Percentiles rank a stretch among this genome's conserved stretches.
Evolutionary conservation across 352 stramenopile species (phyloP).

Genomic region (Pythium guiyangense): DNA sequence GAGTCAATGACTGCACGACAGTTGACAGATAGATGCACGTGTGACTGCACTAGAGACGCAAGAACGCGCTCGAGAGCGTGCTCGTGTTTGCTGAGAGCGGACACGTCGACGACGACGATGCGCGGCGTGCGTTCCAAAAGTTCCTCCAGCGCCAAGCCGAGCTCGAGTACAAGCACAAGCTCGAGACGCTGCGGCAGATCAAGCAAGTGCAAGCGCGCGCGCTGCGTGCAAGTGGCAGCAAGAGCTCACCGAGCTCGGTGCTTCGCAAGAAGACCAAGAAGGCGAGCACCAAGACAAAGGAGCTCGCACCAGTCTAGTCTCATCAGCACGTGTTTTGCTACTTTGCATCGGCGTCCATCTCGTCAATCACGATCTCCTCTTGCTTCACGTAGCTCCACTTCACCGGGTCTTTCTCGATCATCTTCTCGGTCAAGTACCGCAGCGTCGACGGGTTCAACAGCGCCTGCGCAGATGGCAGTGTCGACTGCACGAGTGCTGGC

Average conservation of each 20-base stretch:
- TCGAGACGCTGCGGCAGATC: slow-evolving; percentile 32
- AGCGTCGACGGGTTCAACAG: slow-evolving; percentile 57
- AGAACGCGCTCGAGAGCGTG: slow-evolving; percentile 47
- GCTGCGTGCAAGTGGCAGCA: background rate
- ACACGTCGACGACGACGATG: slow-evolving; percentile 5
- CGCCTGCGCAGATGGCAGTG: slow-evolving; percentile 21
- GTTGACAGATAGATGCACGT: background rate
- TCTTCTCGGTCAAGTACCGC: slow-evolving; percentile 45
- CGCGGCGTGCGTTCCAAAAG: slow-evolving; percentile 28
- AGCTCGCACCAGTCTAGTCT: too few species aligned
- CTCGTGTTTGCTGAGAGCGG: slow-evolving; percentile 12
- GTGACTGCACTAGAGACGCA: slow-evolving; percentile 55
- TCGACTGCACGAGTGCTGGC: background rate
- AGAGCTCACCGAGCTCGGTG: background rate
- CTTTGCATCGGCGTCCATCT: slow-evolving; percentile 28
- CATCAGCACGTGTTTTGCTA: slow-evolving; percentile 15
- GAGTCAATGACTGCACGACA: too few species aligned
- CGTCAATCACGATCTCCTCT: slow-evolving; percentile 37
- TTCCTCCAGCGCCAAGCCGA: slow-evolving; percentile 42
- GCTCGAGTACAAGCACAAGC: slow-evolving; percentile 50
- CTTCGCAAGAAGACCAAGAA: slow-evolving; percentile 2
- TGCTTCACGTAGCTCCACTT: slow-evolving; percentile 12
- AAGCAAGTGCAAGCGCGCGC: slow-evolving; percentile 24
- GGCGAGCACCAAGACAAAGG: too few species aligned
- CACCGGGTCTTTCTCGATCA: slow-evolving; percentile 37